Evolutionary conservation across 108 stramenopile species (phyloP).

Genomic region (Cyclostephanos tholiformis): DNA sequence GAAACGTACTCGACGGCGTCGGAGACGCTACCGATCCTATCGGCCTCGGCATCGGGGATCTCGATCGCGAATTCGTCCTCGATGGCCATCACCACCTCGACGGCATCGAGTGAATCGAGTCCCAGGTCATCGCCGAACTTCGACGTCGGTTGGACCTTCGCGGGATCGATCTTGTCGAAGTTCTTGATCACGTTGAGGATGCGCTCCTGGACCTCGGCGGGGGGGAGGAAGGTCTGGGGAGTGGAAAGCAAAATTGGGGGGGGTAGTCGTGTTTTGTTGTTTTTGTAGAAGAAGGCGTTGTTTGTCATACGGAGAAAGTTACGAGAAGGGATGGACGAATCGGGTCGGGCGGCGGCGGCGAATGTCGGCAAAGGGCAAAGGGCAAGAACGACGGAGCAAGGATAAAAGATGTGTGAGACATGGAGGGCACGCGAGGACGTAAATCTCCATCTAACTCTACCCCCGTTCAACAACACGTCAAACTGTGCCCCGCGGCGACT

Average conservation of each 20-base stretch:
- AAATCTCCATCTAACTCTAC: not conserved
- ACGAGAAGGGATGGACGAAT: not conserved
- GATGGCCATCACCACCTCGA: conserved; percentile 99
- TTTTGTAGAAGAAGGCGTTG: not conserved
- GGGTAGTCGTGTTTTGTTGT: not conserved
- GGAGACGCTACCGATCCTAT: conserved; percentile 91
- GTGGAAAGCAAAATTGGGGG: not conserved
- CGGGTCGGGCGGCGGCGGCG: not conserved
- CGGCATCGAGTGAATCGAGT: conserved; percentile 97
- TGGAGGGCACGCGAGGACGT: not conserved
- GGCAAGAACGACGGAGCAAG: conserved; percentile 1
- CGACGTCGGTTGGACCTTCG: conserved; percentile 83
- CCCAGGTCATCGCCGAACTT: conserved; percentile 96
- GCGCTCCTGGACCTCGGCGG: conserved; percentile 91
- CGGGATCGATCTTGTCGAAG: conserved; percentile 96
- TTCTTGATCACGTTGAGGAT: conserved; percentile 96
- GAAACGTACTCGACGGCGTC: conserved; percentile 97
- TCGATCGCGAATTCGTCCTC: conserved; percentile 99
- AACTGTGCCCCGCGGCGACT: too few relatives aligned
- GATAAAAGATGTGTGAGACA: conserved; percentile 1
- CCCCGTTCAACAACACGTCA: not conserved
- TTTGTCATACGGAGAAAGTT: too few relatives aligned
- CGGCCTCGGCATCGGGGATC: conserved; percentile 99
- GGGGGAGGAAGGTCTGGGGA: conserved; percentile 88
- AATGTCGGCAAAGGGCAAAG: not conserved